phyloP scores from a whole-genome alignment of 257 asterid genomes.

The Hygrophila difformis region DNA sequence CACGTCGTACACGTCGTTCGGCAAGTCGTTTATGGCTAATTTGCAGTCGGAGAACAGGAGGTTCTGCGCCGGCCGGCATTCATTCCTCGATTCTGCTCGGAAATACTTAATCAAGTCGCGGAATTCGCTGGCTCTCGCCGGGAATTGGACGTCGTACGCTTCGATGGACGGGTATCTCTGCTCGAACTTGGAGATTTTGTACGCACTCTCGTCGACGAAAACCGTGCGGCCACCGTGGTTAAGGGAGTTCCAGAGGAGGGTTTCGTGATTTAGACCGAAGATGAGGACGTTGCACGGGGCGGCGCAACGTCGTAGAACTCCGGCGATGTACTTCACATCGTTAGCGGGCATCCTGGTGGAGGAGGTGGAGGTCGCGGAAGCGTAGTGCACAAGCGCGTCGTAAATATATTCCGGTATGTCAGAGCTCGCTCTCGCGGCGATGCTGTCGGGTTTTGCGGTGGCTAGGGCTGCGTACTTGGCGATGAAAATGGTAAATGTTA shows the following conservation, averaged over 20 bases:
- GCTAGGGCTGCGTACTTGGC: conserved; percentile 27
- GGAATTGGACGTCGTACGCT: conserved; percentile 66
- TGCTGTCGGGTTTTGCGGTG: neutral
- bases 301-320: conserved; percentile 55
- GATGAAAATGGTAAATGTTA: conserved; percentile 46
- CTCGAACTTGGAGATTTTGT: conserved; percentile 38
- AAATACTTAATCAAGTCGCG: conserved; percentile 43
- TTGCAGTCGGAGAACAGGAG: no score
- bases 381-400: conserved; percentile 74
- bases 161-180: conserved; percentile 50
- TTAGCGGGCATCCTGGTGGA: conserved; percentile 38
- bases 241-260: conserved; percentile 66
- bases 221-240: conserved; percentile 76
- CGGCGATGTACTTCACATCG: conserved; percentile 44
- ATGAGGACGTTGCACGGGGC: no score
- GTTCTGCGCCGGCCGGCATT: conserved; percentile 72
- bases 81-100: conserved; percentile 25
- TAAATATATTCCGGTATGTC: conserved; percentile 32
- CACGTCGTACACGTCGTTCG: conserved; percentile 79
- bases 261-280: conserved; percentile 75
- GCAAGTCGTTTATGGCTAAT: conserved; percentile 70
- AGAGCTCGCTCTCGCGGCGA: conserved; percentile 11
- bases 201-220: conserved; percentile 55
- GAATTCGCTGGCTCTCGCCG: conserved; percentile 59
- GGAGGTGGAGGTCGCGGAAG: conserved; percentile 32